Evolutionary conservation across 108 stramenopile species (phyloP).

Genomic region (Aurantiochytrium sp.): DNA sequence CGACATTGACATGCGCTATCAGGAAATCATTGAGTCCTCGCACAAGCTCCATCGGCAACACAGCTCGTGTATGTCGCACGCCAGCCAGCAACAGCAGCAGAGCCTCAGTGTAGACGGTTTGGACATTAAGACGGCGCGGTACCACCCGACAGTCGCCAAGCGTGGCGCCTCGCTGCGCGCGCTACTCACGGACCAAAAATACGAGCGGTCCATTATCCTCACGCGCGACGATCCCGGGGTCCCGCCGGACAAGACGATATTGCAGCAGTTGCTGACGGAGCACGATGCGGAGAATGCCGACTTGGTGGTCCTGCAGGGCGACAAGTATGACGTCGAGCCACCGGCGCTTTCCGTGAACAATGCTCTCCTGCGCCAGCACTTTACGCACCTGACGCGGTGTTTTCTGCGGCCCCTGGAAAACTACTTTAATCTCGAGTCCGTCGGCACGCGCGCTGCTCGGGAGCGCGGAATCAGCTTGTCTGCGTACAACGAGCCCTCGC

Average conservation of each 20-base stretch:
- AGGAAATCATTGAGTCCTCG: constrained; percentile 5
- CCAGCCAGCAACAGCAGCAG: background rate
- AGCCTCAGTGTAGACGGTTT: background rate
- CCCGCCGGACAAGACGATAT: background rate
- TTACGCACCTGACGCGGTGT: background rate
- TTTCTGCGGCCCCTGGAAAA: constrained; percentile 10
- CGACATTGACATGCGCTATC: background rate
- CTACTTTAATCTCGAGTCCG: background rate
- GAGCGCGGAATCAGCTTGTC: background rate
- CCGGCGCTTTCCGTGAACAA: constrained; percentile 14
- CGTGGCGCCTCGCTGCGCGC: constrained; percentile 9
- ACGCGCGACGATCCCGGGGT: background rate
- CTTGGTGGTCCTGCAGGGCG: background rate
- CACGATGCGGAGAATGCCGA: constrained; percentile 5
- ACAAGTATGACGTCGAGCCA: background rate
- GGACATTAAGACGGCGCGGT: background rate
- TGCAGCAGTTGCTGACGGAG: background rate
- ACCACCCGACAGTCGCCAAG: constrained; percentile 16
- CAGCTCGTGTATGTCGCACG: background rate
- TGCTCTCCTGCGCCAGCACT: background rate
- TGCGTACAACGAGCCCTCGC: background rate
- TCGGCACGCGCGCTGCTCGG: constrained; percentile 7
- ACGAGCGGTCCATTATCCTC: background rate
- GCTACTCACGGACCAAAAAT: constrained; percentile 26
- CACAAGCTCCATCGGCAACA: background rate